Evolutionary conservation across 441 rosid genomes (phyloP), one percentile per base, ranked within the genome.

Genomic region (Populus hybrid): DNA sequence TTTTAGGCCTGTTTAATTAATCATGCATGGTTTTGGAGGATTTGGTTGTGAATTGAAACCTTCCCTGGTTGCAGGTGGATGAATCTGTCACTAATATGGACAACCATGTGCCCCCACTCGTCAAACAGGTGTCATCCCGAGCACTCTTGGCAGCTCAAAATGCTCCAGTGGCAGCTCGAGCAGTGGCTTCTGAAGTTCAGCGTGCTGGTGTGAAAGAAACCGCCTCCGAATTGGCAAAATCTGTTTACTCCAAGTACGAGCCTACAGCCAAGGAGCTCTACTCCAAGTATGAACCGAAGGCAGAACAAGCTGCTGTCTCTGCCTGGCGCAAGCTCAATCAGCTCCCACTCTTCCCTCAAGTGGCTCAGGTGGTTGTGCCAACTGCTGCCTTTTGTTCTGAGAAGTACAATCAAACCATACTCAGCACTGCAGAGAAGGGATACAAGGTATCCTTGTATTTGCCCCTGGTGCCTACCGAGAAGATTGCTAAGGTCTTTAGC

Each of bases 401-500:
- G 76, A 94, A 87, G 85, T 95, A 95, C 87, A 95, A 94, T 81
- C 86, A 91, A 23, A 90, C 93, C 0, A 95, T 95, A 32, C 77
- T 80, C 34, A 83, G 67, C 85, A 84, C 94, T 32, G 93, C 92
- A 0, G 94, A 90, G 82, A 90, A 88, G 69, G 99, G 99, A 11
- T 92, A 88, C 89, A 86, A 81, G 67, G 93, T 91, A 23, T 84
- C 95, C 6, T 84, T 88, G 0, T 95, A 89, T 84, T 75, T 95
- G 85, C 99, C 99, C 0, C 79, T 96, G 84, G 93, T 95, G 77
- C 97, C 99, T 18, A 89, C 94, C 0, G 85, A 90, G 87, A 91
- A 81, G 90, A 94, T 94, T 65, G 94, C 94, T 3, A 87, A 87
- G 89, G 89, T 90, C 21, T 95, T 95, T 32, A n/a, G 75, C 14